Evolutionary conservation across 192 early-diverging fungal genomes (phyloP), one percentile per base, ranked within the genome.

Genomic region (Umbelopsis sp.): DNA sequence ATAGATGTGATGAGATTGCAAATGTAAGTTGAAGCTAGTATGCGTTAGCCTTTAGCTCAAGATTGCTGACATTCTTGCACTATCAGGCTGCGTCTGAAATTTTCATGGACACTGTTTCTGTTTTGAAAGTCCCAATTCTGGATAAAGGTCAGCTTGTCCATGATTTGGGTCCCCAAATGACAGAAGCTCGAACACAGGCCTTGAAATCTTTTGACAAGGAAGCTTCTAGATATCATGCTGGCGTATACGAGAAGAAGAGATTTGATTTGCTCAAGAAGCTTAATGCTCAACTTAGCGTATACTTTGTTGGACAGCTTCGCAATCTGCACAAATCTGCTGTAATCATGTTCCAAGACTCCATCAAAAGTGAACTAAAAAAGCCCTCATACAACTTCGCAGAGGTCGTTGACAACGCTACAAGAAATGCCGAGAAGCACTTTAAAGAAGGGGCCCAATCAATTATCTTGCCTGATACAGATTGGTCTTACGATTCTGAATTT

Each of bases 1-100:
- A 94, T 80, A 91, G 98, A 52, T 99, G 98, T 77, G 98, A 99
- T 65, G 98, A 99, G 79, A 98, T 99, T 77, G 88, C 92, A 30
- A 87, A 79, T 10, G 85, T 84, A 77, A 70, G 66, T 74, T 20
- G 30, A 25, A 25, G 18, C 23, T 10, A 10, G 53, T 20, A 27
- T 12, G 23, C 27, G 12, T 50, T 49, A 3, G 2, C 20, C 20
- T 18, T 11, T 30, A 65, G 49, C 20, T 20, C 53, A 4, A 41
- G 37, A 12, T 3, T 3, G 7, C 27, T 70, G 18, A 49, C 16
- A 30, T 21, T 45, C 6, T 50, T 12, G 9, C 2, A 18, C 8
- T 49, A 49, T 27, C 61, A 88, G 78, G 79, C 82, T 1, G 92
- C 89, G 0, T 89, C 93, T 78, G 88, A 84, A 13, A 76, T 75